Evolutionary conservation across 2,329 filamentous ascomycete species (phyloP).

Genomic region (Fusarium heterosporum): DNA sequence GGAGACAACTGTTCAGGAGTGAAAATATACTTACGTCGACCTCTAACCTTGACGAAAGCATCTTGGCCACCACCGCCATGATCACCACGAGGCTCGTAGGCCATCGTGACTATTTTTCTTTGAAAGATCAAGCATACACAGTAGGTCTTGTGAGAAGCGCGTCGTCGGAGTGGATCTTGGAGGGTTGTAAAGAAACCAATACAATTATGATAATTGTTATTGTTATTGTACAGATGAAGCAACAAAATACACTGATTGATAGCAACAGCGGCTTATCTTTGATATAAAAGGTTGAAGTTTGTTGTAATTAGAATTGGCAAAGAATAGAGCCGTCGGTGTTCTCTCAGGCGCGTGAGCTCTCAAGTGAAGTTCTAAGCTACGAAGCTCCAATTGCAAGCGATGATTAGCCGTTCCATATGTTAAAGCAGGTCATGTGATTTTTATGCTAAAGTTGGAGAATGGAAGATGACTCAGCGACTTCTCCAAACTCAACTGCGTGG

Average conservation of each 20-base stretch:
- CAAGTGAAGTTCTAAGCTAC: constrained; percentile 34
- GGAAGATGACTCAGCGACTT: constrained; percentile 28
- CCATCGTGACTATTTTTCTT: constrained; percentile 55
- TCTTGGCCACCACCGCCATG: constrained; percentile 57
- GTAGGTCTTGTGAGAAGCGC: constrained; percentile 33
- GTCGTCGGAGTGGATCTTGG: constrained; percentile 34
- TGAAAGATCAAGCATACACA: constrained; percentile 43
- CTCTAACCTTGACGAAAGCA: constrained; percentile 62
- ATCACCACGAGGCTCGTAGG: constrained; percentile 66
- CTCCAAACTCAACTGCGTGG: constrained; percentile 3
- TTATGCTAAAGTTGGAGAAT: not conserved
- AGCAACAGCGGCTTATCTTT: not conserved
- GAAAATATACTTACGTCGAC: constrained; percentile 60
- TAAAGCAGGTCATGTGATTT: constrained; percentile 25
- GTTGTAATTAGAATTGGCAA: constrained; percentile 7
- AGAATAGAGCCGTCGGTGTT: constrained; percentile 27
- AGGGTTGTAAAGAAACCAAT: constrained; percentile 12
- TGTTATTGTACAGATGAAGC: not conserved
- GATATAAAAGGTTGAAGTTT: not conserved
- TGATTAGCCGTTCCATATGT: constrained; percentile 31
- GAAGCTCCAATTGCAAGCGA: constrained; percentile 33
- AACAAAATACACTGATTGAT: not conserved
- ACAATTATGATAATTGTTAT: not conserved
- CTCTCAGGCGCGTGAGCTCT: constrained; percentile 32
- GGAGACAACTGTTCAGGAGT: constrained; percentile 1